Percentiles rank a stretch among this genome's conserved stretches.
Conservation (phyloP, 2,329 filamentous ascomycete genomes). For the Talaromyces rugulosus region DNA sequence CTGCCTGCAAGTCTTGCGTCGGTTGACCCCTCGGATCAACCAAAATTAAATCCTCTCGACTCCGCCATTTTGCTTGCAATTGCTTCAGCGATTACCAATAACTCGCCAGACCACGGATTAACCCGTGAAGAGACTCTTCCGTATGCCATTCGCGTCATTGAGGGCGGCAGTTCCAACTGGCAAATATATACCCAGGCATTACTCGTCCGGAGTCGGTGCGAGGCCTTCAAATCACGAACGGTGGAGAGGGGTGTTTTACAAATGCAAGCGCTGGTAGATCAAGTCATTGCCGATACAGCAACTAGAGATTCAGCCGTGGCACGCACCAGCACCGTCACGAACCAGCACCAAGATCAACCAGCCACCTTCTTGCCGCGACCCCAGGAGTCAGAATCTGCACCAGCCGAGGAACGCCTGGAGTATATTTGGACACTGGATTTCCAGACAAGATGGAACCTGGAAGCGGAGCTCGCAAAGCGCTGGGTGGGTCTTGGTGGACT, state of each 20-base stretch:
- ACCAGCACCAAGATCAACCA: slow-evolving; percentile 46
- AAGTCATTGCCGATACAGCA: slow-evolving; percentile 82
- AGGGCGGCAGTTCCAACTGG: slow-evolving; percentile 92
- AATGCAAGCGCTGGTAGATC: slow-evolving; percentile 90
- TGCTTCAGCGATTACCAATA: slow-evolving; percentile 87
- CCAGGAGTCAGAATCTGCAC: slow-evolving; percentile 70
- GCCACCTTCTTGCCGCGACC: slow-evolving; percentile 78
- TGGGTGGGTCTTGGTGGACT: slow-evolving; percentile 88
- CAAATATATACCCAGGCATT: slow-evolving; percentile 95
- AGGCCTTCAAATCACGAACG: slow-evolving; percentile 80
- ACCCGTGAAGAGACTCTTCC: slow-evolving; percentile 92
- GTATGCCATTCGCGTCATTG: slow-evolving; percentile 81
- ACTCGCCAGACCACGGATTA: slow-evolving; percentile 74
- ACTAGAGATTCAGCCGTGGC: slow-evolving; percentile 30
- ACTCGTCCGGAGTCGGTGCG: slow-evolving; percentile 82
- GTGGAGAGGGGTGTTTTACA: slow-evolving; percentile 86
- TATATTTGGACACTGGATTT: slow-evolving; percentile 82
- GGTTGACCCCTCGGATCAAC: slow-evolving; percentile 75
- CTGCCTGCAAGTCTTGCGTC: slow-evolving; percentile 60
- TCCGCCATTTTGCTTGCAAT: slow-evolving; percentile 77
- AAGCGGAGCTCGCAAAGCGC: slow-evolving; percentile 86
- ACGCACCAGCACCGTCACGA: slow-evolving; percentile 23
- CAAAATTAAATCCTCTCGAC: slow-evolving; percentile 75
- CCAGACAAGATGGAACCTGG: slow-evolving; percentile 87
- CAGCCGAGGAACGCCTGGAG: slow-evolving; percentile 66